These are phyloP conservation scores for Cladorrhinum sp. DNA, from an alignment of 2,329 filamentous ascomycete genomes.

Conservation along the genomic window DNA sequence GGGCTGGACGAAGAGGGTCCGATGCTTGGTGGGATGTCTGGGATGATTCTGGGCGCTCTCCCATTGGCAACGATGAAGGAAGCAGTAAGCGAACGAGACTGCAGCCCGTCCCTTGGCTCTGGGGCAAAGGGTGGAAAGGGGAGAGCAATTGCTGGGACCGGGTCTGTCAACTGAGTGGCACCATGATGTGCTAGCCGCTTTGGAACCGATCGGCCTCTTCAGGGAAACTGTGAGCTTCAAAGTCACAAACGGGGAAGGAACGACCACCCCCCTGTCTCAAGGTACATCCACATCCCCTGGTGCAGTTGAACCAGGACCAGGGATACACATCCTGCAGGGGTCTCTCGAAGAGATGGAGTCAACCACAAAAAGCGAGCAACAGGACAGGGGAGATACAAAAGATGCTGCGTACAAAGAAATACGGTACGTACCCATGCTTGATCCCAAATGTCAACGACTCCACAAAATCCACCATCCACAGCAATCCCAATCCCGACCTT, in stretches of 20 bases:
- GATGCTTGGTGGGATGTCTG: constrained; percentile 1
- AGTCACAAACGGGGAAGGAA: background rate
- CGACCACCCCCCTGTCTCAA: background rate
- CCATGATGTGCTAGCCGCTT: constrained; percentile 4
- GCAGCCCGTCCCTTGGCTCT: background rate
- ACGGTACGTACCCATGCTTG: too few species aligned
- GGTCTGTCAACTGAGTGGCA: constrained; percentile 4
- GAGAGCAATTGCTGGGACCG: background rate
- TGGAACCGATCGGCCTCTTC: background rate
- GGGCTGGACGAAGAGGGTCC: background rate
- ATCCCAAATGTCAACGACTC: too few species aligned
- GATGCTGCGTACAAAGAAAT: too few species aligned
- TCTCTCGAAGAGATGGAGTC: background rate
- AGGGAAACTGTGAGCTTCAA: background rate
- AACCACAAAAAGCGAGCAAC: background rate
- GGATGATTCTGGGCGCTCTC: background rate
- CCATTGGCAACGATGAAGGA: background rate
- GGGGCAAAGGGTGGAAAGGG: background rate
- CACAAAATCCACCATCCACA: too few species aligned
- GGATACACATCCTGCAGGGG: background rate
- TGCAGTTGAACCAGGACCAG: background rate
- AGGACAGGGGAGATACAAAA: background rate
- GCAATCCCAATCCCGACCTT: too few species aligned
- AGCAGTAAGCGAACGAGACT: background rate
- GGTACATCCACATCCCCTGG: background rate